Base-by-base conservation (phyloP, 768 basidiomycete genomes). In the Phanerochaete carnosa region DNA sequence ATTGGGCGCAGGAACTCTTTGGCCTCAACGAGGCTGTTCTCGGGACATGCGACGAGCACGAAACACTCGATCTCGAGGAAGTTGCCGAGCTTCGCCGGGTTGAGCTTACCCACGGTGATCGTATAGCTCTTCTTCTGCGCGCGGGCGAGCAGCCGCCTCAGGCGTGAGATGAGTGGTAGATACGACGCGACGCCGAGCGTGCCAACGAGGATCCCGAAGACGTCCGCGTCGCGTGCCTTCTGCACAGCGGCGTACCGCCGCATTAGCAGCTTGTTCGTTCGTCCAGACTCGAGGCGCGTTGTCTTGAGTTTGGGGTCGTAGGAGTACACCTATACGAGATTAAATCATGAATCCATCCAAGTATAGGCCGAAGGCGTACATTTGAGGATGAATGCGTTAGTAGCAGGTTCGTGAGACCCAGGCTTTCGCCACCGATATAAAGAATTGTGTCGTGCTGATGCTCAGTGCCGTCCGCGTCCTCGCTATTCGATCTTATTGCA, bases 61-160 rank as follows among this genome's bases (percentile, higher is more conserved):
- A 94, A 98, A 68, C 95, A 96, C 69, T 98, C 96, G 52, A 99
- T 88, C 72, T 98, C 95, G 68, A 91, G 82, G 72, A 98, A 98
- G 73, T 98, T 99, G 9, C 88, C 96, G 23, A 98, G 81, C 68
- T 98, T 98, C 7, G 94, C 84, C 0, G 97, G 95, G 66, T 93
- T 97, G 50, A 97, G 83, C 73, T 96, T 94, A 37, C 97, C 96
- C 0, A 99, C 95, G 56, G 87, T 91, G 65, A 99, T 85, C 1
- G 96, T 98, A 74, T 98, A 99, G 62, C 85, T 86, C 72, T 98
- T 98, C 76, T 95, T 96, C 61, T 82, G 84, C 0, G 85, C 80
- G 39, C 77, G 79, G 0, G 79, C 71, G 53, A 98, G 81, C 9
- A 89, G 76, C 16, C 75, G 70, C 6, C 96, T 89, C n/a, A 98